phyloP scores from a whole-genome alignment of 805 yeast genomes.

The Phaffomyces thermotolerans region DNA sequence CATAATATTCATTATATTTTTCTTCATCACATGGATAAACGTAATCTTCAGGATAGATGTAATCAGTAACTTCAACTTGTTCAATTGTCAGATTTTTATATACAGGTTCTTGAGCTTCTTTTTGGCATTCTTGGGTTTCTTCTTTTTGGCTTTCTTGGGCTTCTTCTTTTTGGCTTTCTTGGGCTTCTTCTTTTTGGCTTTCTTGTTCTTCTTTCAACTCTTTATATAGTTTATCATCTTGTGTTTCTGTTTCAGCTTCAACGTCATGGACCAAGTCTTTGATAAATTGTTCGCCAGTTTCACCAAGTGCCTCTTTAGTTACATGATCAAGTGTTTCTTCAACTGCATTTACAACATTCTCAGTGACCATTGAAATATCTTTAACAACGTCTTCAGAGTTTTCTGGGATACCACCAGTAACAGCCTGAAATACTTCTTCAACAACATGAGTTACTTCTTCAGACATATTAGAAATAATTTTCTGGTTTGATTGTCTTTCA shows the following conservation, averaged over 20 bases:
- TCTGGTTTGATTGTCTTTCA: not conserved
- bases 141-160: no score
- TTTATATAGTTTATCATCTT: not conserved
- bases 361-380: not conserved
- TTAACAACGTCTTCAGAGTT: constrained; percentile 2
- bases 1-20: not conserved
- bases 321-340: constrained; percentile 2
- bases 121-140: no score
- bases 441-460: not conserved
- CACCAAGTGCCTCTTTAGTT: constrained; percentile 6
- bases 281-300: constrained; percentile 6
- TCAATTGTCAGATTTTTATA: constrained; percentile 5
- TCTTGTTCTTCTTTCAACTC: no score
- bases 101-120: no score
- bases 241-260: not conserved
- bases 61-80: constrained; percentile 7
- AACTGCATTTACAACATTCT: not conserved
- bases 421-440: constrained; percentile 7
- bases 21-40: not conserved
- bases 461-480: not conserved
- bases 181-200: no score
- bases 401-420: constrained; percentile 11
- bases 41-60: constrained; percentile 4
- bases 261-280: constrained; percentile 3
- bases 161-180: no score